These are phyloP conservation scores for Arthroderma sp. DNA, from an alignment of 2,329 filamentous ascomycete genomes.

Conservation along the genomic window DNA sequence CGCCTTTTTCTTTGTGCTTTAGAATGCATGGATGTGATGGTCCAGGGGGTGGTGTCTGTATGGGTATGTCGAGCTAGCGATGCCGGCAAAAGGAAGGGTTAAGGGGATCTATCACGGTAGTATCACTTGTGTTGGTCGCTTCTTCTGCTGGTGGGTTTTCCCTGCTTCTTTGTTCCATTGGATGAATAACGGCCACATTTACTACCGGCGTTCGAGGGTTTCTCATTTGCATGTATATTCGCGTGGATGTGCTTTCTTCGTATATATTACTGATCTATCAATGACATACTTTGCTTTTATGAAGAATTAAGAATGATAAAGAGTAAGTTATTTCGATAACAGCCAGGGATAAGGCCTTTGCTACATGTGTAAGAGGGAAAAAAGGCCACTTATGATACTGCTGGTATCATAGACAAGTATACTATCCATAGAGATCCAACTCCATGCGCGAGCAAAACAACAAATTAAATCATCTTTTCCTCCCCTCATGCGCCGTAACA, in stretches of 20 bases:
- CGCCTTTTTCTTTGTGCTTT: neutral
- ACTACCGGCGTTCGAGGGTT: neutral
- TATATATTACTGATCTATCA: neutral
- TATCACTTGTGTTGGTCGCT: too few relatives aligned
- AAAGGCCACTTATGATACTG: neutral
- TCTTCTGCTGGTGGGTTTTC: neutral
- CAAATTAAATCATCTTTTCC: neutral
- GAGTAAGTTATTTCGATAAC: neutral
- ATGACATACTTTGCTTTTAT: neutral
- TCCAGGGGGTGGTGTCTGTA: neutral
- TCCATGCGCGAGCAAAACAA: neutral
- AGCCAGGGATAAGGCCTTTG: neutral
- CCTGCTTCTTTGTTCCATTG: neutral
- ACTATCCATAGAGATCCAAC: neutral
- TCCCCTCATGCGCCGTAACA: neutral
- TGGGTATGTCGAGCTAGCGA: neutral
- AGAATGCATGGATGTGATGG: neutral
- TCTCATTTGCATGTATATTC: neutral
- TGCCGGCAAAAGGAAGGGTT: neutral
- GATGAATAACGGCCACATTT: constrained; percentile 1
- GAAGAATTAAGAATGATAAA: neutral
- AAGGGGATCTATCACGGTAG: neutral
- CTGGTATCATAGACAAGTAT: neutral
- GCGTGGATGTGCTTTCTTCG: neutral
- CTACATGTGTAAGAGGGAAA: neutral